phyloP scores from a whole-genome alignment of 2,329 filamentous ascomycete species.

The Penicillium hordei region DNA sequence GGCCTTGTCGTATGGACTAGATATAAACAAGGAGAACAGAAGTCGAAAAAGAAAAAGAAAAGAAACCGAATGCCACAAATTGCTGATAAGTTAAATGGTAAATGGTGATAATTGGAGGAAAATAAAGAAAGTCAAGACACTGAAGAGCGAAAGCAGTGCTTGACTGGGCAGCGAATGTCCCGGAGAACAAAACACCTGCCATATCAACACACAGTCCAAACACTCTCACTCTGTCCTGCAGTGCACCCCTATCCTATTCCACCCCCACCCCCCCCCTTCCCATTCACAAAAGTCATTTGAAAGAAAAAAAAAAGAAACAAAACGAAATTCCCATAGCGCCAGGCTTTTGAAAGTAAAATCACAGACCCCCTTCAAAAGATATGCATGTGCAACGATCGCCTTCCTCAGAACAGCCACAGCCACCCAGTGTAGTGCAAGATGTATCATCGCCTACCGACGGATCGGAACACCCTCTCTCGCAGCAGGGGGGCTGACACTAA shows the following conservation, averaged over 20 bases:
- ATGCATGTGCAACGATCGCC: conserved; percentile 16
- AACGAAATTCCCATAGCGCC: conserved; percentile 34
- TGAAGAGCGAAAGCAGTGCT: not conserved
- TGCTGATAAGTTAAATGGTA: not conserved
- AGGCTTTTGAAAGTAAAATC: conserved; percentile 34
- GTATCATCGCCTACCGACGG: conserved; percentile 51
- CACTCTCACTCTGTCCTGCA: conserved; percentile 24
- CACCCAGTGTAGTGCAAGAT: conserved; percentile 5
- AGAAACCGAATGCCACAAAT: not conserved
- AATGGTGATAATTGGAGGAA: conserved; percentile 14
- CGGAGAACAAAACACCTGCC: not conserved
- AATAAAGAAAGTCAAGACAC: conserved; percentile 5
- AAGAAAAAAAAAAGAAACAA: not conserved
- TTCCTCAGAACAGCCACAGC: conserved; percentile 6
- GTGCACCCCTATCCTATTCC: conserved; percentile 11
- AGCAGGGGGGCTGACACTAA: conserved; percentile 48
- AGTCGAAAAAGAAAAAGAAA: not conserved
- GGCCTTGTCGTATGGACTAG: not conserved
- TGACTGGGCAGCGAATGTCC: not conserved
- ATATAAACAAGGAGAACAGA: not conserved
- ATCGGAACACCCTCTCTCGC: conserved; percentile 61
- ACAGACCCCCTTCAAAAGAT: conserved; percentile 13
- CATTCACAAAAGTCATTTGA: not conserved
- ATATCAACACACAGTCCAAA: not conserved
- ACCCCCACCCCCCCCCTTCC: too few relatives aligned